These are phyloP conservation scores for Trametes maxima DNA, from an alignment of 768 basidiomycete genomes.

Conservation along the genomic window DNA sequence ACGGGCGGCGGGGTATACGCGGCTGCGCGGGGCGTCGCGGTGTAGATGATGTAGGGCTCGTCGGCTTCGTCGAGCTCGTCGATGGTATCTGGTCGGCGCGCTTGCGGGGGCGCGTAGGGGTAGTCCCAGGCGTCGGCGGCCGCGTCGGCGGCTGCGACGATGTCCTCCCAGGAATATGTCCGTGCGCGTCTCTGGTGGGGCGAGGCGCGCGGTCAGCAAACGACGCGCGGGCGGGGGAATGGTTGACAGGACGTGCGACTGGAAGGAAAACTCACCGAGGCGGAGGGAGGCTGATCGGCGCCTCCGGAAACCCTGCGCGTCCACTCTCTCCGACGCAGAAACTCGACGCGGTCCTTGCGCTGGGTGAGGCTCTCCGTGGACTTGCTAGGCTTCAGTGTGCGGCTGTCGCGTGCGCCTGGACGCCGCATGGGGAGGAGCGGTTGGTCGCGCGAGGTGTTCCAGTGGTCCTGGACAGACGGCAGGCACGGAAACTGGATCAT, in stretches of 20 bases:
- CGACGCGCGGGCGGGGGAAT: not conserved
- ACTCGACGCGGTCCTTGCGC: constrained; percentile 53
- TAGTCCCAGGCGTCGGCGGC: constrained; percentile 20
- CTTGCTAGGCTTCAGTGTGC: constrained; percentile 36
- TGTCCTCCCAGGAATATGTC: constrained; percentile 27
- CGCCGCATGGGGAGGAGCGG: constrained; percentile 2
- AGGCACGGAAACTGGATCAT: constrained; percentile 22
- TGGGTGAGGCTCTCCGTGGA: constrained; percentile 50
- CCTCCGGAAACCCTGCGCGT: constrained; percentile 40
- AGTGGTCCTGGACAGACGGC: constrained; percentile 4
- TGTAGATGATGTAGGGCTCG: constrained; percentile 31
- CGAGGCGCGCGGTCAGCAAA: not conserved
- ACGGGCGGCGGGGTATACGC: constrained; percentile 1
- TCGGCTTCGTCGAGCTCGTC: constrained; percentile 20
- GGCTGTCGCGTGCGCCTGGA: not conserved
- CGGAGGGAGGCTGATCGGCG: constrained; percentile 11
- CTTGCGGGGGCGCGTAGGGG: not conserved
- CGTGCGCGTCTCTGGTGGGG: constrained; percentile 17
- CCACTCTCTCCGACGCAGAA: constrained; percentile 49
- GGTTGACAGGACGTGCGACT: not conserved
- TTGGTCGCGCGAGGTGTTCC: not conserved
- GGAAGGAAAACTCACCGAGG: constrained; percentile 5
- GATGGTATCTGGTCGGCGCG: constrained; percentile 19
- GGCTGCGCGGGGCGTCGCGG: constrained; percentile 23
- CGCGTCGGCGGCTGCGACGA: constrained; percentile 26